Base-by-base conservation (phyloP, 1,284 basidiomycete species). In the Athelia sp. region DNA sequence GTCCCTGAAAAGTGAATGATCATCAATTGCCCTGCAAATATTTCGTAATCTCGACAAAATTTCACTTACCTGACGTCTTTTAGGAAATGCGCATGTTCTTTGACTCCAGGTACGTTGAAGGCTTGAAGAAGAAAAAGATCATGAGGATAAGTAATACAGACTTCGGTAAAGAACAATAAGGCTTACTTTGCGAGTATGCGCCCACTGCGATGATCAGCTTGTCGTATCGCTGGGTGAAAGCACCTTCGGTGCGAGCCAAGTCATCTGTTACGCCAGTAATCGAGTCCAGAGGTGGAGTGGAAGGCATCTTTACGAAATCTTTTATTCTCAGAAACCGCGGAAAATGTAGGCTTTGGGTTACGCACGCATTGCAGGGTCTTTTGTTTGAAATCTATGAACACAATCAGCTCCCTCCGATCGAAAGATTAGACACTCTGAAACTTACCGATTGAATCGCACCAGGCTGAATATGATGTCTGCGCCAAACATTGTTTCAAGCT, bases 181-280 rank as follows among this genome's bases (percentile, higher is more conserved):
- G 46, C 78, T 69, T 51, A 83, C 84, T 93, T 59, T 92, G 90
- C 1, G 81, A 83, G 65, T 94, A 93, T 47, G 86, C 83, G 1
- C 93, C 93, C 1, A 92, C 89, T 2, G 88, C 82, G 48, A 95
- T 82, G 43, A 95, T 81, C 4, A 96, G 76, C 63, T 88, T 90
- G 67, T 95, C 91, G 60, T 87, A 93, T 46, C 66, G 66, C 51
- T 92, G 46, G 13, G 72, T 68, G 60, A 87, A 84, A 31, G 50
- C 43, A 3, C 52, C 56, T 2, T 56, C 47, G 0, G 47, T 40
- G n/a, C 36, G n/a, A 6, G 36, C 36, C n/a, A n/a, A 36, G 0
- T 45, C 48, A n/a, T 52, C 46, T 19, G 50, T 44, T 32, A 54
- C n/a, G n/a, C n/a, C 36, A 17, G 36, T n/a, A 45, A 66, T 65